phyloP scores from a whole-genome alignment of 768 basidiomycete genomes.

The Hortiboletus campestris region DNA sequence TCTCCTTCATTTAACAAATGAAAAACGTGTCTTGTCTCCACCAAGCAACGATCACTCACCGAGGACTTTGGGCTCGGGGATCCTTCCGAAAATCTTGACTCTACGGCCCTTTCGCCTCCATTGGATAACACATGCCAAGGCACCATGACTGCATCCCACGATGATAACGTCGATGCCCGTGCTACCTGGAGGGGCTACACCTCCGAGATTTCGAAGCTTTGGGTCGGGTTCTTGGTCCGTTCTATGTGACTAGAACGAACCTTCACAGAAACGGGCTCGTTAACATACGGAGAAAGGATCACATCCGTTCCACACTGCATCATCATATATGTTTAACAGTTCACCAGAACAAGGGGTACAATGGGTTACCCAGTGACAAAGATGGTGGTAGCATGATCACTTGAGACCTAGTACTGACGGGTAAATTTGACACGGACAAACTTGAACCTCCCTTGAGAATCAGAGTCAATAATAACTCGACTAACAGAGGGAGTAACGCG shows the following conservation, averaged over 20 bases:
- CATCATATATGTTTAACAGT: neutral
- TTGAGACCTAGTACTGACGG: neutral
- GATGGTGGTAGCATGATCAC: neutral
- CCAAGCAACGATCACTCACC: conserved; percentile 8
- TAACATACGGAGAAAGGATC: neutral
- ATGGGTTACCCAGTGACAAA: neutral
- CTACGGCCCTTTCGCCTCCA: conserved; percentile 16
- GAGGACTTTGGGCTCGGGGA: conserved; percentile 10
- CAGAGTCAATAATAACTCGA: neutral
- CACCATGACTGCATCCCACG: conserved; percentile 22
- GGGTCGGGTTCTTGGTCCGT: neutral
- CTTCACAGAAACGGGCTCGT: neutral
- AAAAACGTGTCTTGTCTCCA: conserved; percentile 4
- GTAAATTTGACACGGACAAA: neutral
- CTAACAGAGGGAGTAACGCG: neutral
- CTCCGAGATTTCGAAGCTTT: neutral
- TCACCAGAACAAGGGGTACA: neutral
- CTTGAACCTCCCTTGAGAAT: neutral
- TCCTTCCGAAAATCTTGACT: conserved; percentile 23
- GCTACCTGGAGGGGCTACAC: neutral
- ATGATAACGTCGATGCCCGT: neutral
- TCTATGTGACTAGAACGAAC: neutral
- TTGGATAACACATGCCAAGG: neutral
- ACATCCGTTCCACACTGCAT: neutral
- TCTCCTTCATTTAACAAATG: conserved; percentile 13